A percentile compares a stretch with the other conserved stretches of the same genome.
Evolutionary conservation across 192 early-diverging fungal genomes (phyloP).

Genomic region (Gonapodya prolifera): DNA sequence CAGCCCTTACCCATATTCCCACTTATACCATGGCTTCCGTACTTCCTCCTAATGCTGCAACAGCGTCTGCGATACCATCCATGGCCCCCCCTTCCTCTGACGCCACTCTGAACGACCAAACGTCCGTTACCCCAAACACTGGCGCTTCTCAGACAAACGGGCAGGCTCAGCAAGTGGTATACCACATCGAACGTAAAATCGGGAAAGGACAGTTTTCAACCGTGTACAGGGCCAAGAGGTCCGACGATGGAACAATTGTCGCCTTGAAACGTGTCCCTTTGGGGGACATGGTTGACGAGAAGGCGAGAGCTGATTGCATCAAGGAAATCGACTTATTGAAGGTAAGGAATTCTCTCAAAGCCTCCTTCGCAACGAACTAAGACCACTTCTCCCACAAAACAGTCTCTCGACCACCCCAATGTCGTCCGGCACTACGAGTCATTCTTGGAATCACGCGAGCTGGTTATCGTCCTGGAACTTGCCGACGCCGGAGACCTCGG

Average conservation of each 20-base stretch:
- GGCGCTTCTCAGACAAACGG: too few species aligned
- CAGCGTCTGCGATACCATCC: too few species aligned
- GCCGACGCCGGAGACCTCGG: conserved; percentile 9
- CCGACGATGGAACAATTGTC: neutral
- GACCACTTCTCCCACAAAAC: neutral
- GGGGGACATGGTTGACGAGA: neutral
- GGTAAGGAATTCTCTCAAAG: neutral
- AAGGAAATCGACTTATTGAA: conserved; percentile 11
- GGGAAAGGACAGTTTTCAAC: conserved; percentile 13
- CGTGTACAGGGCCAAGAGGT: conserved; percentile 3
- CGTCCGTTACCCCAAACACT: too few species aligned
- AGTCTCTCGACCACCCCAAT: conserved; percentile 9
- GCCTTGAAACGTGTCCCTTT: conserved; percentile 7
- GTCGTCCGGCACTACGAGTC: conserved; percentile 1
- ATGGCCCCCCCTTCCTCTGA: too few species aligned
- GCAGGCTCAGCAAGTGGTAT: too few species aligned
- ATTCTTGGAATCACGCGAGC: conserved; percentile 5
- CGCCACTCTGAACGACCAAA: too few species aligned
- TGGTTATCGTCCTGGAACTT: conserved; percentile 11
- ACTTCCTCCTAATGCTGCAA: too few species aligned
- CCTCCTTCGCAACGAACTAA: neutral
- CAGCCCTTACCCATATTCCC: too few species aligned
- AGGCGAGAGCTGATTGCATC: conserved; percentile 9
- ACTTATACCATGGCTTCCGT: too few species aligned
- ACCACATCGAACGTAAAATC: conserved; percentile 9